Base-by-base conservation (phyloP, 2,329 filamentous ascomycete genomes). In the Aspergillus ruber region DNA sequence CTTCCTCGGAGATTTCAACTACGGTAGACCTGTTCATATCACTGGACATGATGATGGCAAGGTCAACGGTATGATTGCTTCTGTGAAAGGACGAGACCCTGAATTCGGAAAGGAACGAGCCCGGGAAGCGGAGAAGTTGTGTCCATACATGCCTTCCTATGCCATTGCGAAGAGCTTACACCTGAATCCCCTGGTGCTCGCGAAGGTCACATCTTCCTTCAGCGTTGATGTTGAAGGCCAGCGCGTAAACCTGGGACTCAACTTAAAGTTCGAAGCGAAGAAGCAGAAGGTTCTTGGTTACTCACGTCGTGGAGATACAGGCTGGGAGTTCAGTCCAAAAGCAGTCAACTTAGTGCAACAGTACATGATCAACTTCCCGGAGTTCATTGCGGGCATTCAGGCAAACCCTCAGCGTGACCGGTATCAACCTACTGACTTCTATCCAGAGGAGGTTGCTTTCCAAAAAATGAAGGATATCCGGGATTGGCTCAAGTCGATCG, bases 281-380 rank as follows among this genome's bases (percentile, higher is more conserved):
- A 95, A 96, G 70, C 79, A 90, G 58, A 98, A 98, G 72, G 93
- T 98, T 6, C 73, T 98, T 27, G 93, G 93, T 0, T 98, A 96
- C 68, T 95, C 91, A 20, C 86, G 90, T 58, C 93, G 93, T 63
- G 84, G 84, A 3, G 76, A 82, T 10, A 86, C 82, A 23, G 93
- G 94, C 5, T 98, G 94, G 94, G 93, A 98, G 68, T 98, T 95
- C 66, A 96, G 90, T 61, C 79, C 82, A 43, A 85, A 88, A 56
- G 90, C 93, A 1, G 78, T 96, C 48, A 78, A 85, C 41, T 72
- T 98, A 46, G 81, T 98, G 45, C 80, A 83, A 38, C 80, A 89
- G 56, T 98, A 97, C 68, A 96, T 97, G 86, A 84, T 85, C 50
- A 84, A 83, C 13, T 98, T 98, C 69, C 93, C 93, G 0, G 89